phyloP scores from a whole-genome alignment of 2,329 filamentous ascomycete species.

The Aspergillus caelatus region DNA sequence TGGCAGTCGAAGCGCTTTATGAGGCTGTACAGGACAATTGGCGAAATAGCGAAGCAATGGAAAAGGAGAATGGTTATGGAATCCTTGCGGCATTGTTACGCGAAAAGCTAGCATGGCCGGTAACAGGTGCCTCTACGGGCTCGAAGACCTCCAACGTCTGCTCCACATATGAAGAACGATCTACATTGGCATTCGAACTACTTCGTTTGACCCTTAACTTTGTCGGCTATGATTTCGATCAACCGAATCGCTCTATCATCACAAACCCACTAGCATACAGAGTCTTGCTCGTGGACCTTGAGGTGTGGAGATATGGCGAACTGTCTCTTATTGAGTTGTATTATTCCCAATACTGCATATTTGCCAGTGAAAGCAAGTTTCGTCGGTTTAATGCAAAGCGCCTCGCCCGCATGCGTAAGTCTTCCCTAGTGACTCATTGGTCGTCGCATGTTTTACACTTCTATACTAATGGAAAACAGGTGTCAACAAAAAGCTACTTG shows the following conservation, averaged over 20 bases:
- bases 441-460: not conserved
- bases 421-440: constrained; percentile 11
- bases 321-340: constrained; percentile 81
- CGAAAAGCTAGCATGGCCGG: constrained; percentile 66
- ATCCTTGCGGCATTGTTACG: constrained; percentile 82
- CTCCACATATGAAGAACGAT: constrained; percentile 50
- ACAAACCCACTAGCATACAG: constrained; percentile 95
- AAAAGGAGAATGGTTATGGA: constrained; percentile 90
- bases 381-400: constrained; percentile 89
- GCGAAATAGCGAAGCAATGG: constrained; percentile 98
- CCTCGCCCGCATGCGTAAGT: constrained; percentile 83
- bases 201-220: constrained; percentile 80
- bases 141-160: constrained; percentile 47
- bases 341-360: constrained; percentile 87
- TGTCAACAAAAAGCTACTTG: constrained; percentile 85
- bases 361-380: constrained; percentile 87
- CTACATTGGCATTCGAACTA: constrained; percentile 60
- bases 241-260: constrained; percentile 85
- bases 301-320: constrained; percentile 85
- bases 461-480: constrained; percentile 54
- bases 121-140: constrained; percentile 33
- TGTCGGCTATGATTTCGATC: constrained; percentile 81
- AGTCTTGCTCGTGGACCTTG: constrained; percentile 86
- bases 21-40: constrained; percentile 86
- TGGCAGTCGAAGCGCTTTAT: constrained; percentile 81